These are phyloP conservation scores for Mercurialis annua DNA, from an alignment of 345 rosid species.

Conservation along the genomic window DNA sequence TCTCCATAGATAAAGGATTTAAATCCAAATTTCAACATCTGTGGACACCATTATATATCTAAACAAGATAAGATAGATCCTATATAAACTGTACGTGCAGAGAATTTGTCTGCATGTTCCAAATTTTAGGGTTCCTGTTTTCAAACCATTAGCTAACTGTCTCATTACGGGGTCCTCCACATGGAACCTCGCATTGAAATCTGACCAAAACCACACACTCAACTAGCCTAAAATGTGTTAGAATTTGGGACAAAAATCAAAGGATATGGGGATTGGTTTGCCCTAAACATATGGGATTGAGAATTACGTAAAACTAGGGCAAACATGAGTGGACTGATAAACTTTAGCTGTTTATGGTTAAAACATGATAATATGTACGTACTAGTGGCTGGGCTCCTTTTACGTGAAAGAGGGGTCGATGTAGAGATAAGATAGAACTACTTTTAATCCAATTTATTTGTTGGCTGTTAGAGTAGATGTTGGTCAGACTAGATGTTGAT, in stretches of 20 bases:
- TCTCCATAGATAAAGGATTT: background rate
- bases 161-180: background rate
- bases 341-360: no score
- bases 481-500: slow-evolving; percentile 2
- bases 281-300: no score
- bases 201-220: background rate
- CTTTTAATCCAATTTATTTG: background rate
- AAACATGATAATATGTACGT: no score
- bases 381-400: no score
- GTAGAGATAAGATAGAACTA: background rate
- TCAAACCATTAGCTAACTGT: background rate
- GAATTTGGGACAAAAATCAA: no score
- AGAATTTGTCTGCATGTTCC: background rate
- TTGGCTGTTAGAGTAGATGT: slow-evolving; percentile 12
- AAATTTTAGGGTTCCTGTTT: background rate
- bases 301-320: background rate
- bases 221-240: background rate
- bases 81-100: background rate
- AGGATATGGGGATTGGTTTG: no score
- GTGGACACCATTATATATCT: no score
- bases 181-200: background rate
- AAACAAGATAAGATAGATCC: background rate
- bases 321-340: background rate
- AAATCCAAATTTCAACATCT: slow-evolving; percentile 3
- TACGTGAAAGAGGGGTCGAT: slow-evolving; percentile 7